A percentile compares a stretch with the other conserved stretches of the same genome.
Evolutionary conservation across 257 asterid genomes (phyloP).

Genomic region (Solanum pennellii): DNA sequence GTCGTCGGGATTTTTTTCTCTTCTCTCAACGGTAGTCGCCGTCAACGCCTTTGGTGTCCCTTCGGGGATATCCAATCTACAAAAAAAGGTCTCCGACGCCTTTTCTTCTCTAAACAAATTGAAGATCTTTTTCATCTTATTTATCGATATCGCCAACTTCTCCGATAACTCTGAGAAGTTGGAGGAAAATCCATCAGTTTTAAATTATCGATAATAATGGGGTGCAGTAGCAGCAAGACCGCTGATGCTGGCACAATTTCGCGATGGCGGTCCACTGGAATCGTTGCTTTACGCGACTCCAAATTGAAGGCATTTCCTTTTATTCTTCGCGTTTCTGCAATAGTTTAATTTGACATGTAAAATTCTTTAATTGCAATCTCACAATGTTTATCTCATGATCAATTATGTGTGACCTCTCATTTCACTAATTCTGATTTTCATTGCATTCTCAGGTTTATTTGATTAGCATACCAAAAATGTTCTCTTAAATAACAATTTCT

Average conservation of each 20-base stretch:
- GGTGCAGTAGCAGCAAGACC: conserved; percentile 66
- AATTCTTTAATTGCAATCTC: background rate
- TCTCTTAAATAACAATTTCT: background rate
- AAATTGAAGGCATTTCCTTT: conserved; percentile 53
- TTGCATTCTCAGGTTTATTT: background rate
- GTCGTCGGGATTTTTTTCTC: background rate
- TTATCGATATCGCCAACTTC: background rate
- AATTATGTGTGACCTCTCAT: background rate
- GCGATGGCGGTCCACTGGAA: conserved; percentile 98
- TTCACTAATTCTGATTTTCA: background rate
- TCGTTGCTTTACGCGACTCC: conserved; percentile 87
- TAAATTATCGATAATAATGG: conserved; percentile 39
- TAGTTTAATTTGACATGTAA: background rate
- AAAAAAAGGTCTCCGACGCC: background rate
- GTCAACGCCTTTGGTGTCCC: background rate
- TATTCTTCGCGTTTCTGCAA: too few species aligned
- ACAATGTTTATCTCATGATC: background rate
- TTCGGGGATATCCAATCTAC: background rate
- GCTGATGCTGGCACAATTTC: conserved; percentile 56
- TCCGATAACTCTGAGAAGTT: background rate
- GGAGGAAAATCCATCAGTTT: background rate
- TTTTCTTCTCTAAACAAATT: background rate
- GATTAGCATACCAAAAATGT: background rate
- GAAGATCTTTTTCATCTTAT: background rate
- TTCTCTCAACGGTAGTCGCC: background rate